Percentiles rank a stretch among this genome's conserved stretches.
Evolutionary conservation across 768 basidiomycete genomes (phyloP).

Genomic region (Suillus discolor): DNA sequence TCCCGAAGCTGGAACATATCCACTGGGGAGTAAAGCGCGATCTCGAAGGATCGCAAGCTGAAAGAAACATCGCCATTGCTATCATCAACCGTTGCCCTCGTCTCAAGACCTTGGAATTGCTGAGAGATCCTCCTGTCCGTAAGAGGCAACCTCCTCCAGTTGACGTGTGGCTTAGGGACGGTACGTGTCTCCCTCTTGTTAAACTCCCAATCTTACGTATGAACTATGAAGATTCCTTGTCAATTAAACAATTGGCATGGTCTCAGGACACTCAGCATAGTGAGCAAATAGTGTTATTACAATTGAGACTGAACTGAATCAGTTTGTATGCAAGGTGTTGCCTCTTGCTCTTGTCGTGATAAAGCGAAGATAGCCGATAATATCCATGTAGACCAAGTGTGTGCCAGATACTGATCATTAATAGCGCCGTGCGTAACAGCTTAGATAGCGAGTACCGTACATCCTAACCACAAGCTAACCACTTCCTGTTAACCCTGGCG

Average conservation of each 20-base stretch:
- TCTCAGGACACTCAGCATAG: not conserved
- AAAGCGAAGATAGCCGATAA: not conserved
- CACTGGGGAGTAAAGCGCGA: slow-evolving; percentile 4
- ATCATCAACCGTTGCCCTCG: slow-evolving; percentile 4
- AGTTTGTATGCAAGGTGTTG: not conserved
- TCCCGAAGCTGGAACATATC: not conserved
- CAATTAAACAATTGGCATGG: slow-evolving; percentile 3
- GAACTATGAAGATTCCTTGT: slow-evolving; percentile 2
- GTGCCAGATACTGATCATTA: not conserved
- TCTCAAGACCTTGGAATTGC: slow-evolving; percentile 7
- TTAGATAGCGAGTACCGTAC: slow-evolving; percentile 28
- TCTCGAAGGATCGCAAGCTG: slow-evolving; percentile 3
- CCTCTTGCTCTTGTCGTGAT: slow-evolving; percentile 1
- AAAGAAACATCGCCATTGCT: slow-evolving; percentile 1
- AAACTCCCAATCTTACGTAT: not conserved
- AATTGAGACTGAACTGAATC: not conserved
- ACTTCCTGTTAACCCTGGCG: slow-evolving; percentile 65
- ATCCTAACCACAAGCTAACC: slow-evolving; percentile 6
- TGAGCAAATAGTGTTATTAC: not conserved
- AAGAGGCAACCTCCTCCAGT: slow-evolving; percentile 2
- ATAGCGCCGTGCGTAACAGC: not conserved
- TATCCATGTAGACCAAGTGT: not conserved
- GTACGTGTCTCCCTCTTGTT: not conserved
- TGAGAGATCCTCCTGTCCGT: not conserved
- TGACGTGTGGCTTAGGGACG: slow-evolving; percentile 4